Percentiles rank a stretch among this genome's conserved stretches.
phyloP scores from a whole-genome alignment of 805 yeast genomes.

The Hermanozyma aechmeae region DNA sequence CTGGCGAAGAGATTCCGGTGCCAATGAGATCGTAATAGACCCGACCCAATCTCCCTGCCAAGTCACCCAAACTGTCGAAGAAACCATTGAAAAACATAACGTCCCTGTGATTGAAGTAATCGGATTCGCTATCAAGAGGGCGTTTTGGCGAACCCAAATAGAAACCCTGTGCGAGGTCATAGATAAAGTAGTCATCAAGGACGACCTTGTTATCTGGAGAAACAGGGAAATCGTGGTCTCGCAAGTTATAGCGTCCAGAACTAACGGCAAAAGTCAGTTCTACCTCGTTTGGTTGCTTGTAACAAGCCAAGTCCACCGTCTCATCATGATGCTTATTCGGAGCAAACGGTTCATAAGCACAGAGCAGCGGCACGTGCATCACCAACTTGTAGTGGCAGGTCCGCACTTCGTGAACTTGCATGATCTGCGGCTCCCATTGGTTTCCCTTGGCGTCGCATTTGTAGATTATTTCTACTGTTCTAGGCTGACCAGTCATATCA shows the following conservation, averaged over 20 bases:
- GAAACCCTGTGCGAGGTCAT: conserved; percentile 24
- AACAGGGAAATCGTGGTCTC: conserved; percentile 16
- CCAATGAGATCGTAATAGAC: conserved; percentile 15
- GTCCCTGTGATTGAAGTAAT: conserved; percentile 14
- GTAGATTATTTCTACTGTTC: conserved; percentile 48
- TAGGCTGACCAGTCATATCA: conserved; percentile 44
- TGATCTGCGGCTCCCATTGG: conserved; percentile 10
- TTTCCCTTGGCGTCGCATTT: conserved; percentile 36
- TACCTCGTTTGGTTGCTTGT: conserved; percentile 8
- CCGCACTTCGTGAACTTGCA: conserved; percentile 40
- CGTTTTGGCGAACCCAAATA: conserved; percentile 14
- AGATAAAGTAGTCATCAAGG: conserved; percentile 15
- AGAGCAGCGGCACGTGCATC: conserved; percentile 42
- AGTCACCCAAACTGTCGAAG: conserved; percentile 6
- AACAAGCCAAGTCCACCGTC: conserved; percentile 21
- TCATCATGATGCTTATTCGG: conserved; percentile 16
- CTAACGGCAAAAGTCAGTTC: conserved; percentile 1
- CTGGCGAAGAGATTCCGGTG: conserved; percentile 18
- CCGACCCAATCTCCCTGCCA: conserved; percentile 12
- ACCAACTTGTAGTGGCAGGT: conserved; percentile 51
- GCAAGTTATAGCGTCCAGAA: conserved; percentile 2
- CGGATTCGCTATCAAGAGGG: conserved; percentile 5
- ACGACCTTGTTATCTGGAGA: conserved; percentile 16
- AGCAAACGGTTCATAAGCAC: conserved; percentile 28
- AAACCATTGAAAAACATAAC: conserved; percentile 15